Evolutionary conservation across 495 filamentous ascomycete species (phyloP), one percentile per base, ranked within the genome.

Genomic region (Geoglossum glabrum): DNA sequence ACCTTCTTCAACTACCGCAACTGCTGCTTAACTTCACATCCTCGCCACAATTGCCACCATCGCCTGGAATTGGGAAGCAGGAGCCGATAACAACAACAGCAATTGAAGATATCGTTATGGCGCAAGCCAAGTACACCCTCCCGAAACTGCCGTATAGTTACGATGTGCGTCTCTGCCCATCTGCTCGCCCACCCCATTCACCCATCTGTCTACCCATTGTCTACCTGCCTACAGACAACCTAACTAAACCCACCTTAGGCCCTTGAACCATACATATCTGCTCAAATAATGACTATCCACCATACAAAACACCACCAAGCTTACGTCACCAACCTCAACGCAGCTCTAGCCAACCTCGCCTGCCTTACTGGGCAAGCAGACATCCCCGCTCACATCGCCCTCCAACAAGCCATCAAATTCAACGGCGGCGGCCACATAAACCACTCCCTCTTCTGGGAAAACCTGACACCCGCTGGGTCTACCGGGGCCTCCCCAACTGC

Each of bases 211-310:
- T n/a, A n/a, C n/a, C n/a, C n/a, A n/a, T n/a, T n/a, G n/a, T n/a
- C n/a, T n/a, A n/a, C n/a, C n/a, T n/a, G n/a, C n/a, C n/a, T n/a
- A n/a, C n/a, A n/a, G n/a, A n/a, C n/a, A n/a, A n/a, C n/a, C n/a
- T n/a, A n/a, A n/a, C n/a, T n/a, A n/a, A n/a, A n/a, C n/a, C n/a
- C n/a, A 6, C 46, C 46, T 28, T 13, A 52, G 49, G 92, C 88
- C 21, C 87, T 98, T 65, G 92, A 98, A 70, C 92, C 92, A 61
- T 72, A 85, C 68, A 93, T 98, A 73, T 90, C 85, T 40, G 89
- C 86, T 73, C 83, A 88, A 77, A 98, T 98, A 75, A 98, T 98
- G 92, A 90, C 97, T 77, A 76, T 88, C 10, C 84, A 88, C 72
- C 80, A 88, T 76, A 76, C 72, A 65, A 85, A 83, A 65, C 84